Evolutionary conservation across 2,329 filamentous ascomycete genomes (phyloP).

Genomic region (Cercospora sesami): DNA sequence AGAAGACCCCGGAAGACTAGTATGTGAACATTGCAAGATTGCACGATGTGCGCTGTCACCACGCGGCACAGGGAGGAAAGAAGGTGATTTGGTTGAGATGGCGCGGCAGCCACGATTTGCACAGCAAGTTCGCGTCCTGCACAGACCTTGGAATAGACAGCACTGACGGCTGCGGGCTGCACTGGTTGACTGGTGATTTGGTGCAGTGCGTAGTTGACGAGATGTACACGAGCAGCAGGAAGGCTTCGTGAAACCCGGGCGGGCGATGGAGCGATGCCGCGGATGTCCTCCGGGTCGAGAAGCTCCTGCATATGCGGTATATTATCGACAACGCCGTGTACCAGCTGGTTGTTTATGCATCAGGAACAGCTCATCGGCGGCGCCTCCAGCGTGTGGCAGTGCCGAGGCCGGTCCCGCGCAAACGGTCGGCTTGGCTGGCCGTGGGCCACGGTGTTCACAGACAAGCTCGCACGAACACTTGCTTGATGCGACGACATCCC

Average conservation of each 20-base stretch:
- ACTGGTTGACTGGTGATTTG: too few species aligned
- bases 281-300: not conserved
- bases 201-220: not conserved
- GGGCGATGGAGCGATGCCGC: not conserved
- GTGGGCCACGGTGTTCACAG: not conserved
- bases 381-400: not conserved
- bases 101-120: not conserved
- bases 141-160: not conserved
- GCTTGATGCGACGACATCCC: not conserved
- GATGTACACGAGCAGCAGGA: not conserved
- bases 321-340: not conserved
- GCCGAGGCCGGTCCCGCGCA: not conserved
- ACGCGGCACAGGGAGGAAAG: not conserved
- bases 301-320: not conserved
- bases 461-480: not conserved
- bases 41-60: not conserved
- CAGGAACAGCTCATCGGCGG: not conserved
- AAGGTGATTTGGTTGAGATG: not conserved
- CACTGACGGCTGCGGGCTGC: not conserved
- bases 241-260: not conserved
- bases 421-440: not conserved
- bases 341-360: not conserved
- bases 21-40: too few species aligned
- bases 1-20: too few species aligned
- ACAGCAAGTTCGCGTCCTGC: not conserved